Evolutionary conservation across 768 basidiomycete species (phyloP), one percentile per base, ranked within the genome.

Genomic region (Suillus luteus): DNA sequence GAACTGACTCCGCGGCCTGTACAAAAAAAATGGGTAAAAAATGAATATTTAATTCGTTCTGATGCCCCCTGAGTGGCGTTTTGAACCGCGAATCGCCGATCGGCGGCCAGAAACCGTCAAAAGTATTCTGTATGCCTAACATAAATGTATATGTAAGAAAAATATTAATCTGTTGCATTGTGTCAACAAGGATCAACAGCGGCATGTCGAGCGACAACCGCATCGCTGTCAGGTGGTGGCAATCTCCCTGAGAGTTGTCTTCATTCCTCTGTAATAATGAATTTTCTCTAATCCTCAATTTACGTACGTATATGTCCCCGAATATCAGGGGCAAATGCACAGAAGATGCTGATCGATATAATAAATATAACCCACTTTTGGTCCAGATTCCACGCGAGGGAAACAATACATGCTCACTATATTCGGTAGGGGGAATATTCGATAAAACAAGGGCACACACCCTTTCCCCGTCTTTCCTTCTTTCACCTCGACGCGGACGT

Each of bases 361-460:
- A 83, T 85, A 83, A 54, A 86, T 82, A 80, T 83, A 79, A 78
- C 76, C 79, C 80, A 73, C 76, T 78, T 83, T 85, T 84, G 79
- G 82, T 70, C 70, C 72, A 71, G 73, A 81, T 80, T 84, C 80
- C 84, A 86, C 83, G 84, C 86, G 83, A 85, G 82, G 76, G 80
- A 82, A 87, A 88, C 82, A 87, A 86, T 75, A 76, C 70, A 73
- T 78, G 80, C 78, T 81, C 82, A 83, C 86, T 86, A 87, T 80
- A 86, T 86, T 83, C 85, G 86, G 86, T 80, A 84, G 83, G 81
- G 79, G 81, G 80, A 81, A 72, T 80, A 83, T 84, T 86, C 84
- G 85, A 86, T 89, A 91, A 91, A 90, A 86, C 86, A 84, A 84
- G 84, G 77, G 78, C 79, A 77, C 78, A 67, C 78, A 82, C 79